Conservation (phyloP, 208 protist species). For the Tritrichomonas foetus region DNA sequence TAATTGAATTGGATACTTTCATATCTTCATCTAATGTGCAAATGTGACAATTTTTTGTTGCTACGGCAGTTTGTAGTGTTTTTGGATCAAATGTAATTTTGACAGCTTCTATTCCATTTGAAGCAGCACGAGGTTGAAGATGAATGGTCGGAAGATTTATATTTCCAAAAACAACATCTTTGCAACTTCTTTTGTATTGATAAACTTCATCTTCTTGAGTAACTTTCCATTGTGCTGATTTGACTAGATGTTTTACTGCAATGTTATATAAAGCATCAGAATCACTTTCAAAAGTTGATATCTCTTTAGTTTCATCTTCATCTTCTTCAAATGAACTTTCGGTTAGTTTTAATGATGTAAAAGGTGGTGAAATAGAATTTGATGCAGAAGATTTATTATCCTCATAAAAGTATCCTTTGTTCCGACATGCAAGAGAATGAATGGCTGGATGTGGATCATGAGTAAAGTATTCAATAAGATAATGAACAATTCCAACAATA, state of each 20-base stretch:
- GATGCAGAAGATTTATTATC: not conserved
- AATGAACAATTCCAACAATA: not conserved
- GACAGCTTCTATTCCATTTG: too few relatives aligned
- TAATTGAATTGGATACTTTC: not conserved
- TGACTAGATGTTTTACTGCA: not conserved
- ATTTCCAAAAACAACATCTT: too few relatives aligned
- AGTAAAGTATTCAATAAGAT: not conserved
- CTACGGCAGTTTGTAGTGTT: too few relatives aligned
- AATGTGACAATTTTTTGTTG: not conserved
- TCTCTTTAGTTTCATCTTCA: not conserved
- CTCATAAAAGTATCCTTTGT: not conserved
- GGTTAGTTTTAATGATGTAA: not conserved
- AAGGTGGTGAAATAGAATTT: not conserved
- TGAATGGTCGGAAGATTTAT: too few relatives aligned
- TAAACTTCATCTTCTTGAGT: too few relatives aligned
- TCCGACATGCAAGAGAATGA: not conserved
- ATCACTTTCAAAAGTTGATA: too few relatives aligned
- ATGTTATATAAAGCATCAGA: conserved; percentile 14
- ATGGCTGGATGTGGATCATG: conserved; percentile 10
- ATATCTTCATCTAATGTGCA: not conserved
- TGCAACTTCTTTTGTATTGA: too few relatives aligned
- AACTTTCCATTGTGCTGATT: not conserved
- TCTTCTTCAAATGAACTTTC: not conserved
- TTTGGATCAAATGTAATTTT: too few relatives aligned
- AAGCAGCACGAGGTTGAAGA: too few relatives aligned